Evolutionary conservation across 345 rosid species (phyloP).

Genomic region (Camelina sativa): DNA sequence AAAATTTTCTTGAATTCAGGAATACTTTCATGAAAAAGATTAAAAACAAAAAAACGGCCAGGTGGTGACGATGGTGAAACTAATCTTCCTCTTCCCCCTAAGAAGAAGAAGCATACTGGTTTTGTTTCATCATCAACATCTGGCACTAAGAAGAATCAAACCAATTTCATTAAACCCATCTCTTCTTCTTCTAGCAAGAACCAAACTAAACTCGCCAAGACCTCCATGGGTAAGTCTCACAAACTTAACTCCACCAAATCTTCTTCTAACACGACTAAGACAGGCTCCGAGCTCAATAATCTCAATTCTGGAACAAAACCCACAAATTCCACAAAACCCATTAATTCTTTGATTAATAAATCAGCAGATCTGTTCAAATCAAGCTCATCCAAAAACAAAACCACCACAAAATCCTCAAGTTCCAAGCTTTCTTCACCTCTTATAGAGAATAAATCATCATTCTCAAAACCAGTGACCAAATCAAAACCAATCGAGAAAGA

Average conservation of each 20-base stretch:
- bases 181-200: slow-evolving; percentile 38
- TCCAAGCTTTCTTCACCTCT: slow-evolving; percentile 33
- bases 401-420: slow-evolving; percentile 46
- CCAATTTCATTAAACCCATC: slow-evolving; percentile 43
- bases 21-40: too few relatives aligned
- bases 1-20: too few relatives aligned
- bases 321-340: slow-evolving; percentile 48
- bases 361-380: slow-evolving; percentile 61
- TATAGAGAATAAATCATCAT: slow-evolving; percentile 34
- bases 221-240: slow-evolving; percentile 30
- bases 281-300: slow-evolving; percentile 53
- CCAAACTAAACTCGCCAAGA: slow-evolving; percentile 54
- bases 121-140: slow-evolving; percentile 32
- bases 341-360: slow-evolving; percentile 44
- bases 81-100: slow-evolving; percentile 40
- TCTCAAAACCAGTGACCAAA: too few relatives aligned
- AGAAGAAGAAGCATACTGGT: slow-evolving; percentile 50
- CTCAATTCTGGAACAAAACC: slow-evolving; percentile 19
- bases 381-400: slow-evolving; percentile 59
- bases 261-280: slow-evolving; percentile 27
- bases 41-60: too few relatives aligned
- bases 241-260: slow-evolving; percentile 62
- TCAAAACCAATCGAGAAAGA: too few relatives aligned
- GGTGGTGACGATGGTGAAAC: slow-evolving; percentile 38
- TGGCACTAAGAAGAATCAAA: slow-evolving; percentile 52